Base-by-base conservation (phyloP, 768 basidiomycete genomes). In the Lentinula raphanica region DNA sequence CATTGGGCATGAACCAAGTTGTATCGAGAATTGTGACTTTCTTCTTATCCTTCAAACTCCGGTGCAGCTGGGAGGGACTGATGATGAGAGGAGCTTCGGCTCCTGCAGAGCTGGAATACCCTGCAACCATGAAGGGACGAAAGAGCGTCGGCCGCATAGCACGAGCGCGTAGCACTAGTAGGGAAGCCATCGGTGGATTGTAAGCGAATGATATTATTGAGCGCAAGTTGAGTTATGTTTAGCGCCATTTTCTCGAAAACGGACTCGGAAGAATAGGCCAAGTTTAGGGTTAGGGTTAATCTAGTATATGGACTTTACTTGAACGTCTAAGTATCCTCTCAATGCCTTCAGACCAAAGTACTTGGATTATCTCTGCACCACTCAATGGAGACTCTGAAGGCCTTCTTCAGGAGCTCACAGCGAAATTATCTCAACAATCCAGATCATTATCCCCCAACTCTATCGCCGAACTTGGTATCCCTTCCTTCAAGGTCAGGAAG, bases 341-440 rank as follows among this genome's bases (percentile, higher is more conserved):
- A 28, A 97, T 97, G 94, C 94, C 94, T 58, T 95, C 93, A 68
- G 94, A 97, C 78, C 88, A 95, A 71, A 90, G 90, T 62, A 95
- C 93, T 64, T 98, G 95, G 95, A 75, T 98, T 63, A 79, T 97
- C 60, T 79, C 94, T 42, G 84, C 92, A 2, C 95, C 95, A 12
- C 82, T 86, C 62, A 87, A 93, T 70, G 92, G 91, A 19, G 92
- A 97, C 65, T 79, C 92, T 0, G 90, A 91, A 59, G 85, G 86
- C 5, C 73, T 91, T 29, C 71, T 80, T 48, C 84, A 87, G 62
- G 88, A 90, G 61, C 66, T 92, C 17, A 65, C 76, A 9, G 69
- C 83, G 21, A 91, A 89, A 68, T 77, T 94, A 36, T 69, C 72
- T 19, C 76, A 83, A 28, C 81, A 82, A 58, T 79, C 83, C 15